Evolutionary conservation across 768 basidiomycete genomes (phyloP), one percentile per base, ranked within the genome.

Genomic region (Pleurotus salmoneostramineus): DNA sequence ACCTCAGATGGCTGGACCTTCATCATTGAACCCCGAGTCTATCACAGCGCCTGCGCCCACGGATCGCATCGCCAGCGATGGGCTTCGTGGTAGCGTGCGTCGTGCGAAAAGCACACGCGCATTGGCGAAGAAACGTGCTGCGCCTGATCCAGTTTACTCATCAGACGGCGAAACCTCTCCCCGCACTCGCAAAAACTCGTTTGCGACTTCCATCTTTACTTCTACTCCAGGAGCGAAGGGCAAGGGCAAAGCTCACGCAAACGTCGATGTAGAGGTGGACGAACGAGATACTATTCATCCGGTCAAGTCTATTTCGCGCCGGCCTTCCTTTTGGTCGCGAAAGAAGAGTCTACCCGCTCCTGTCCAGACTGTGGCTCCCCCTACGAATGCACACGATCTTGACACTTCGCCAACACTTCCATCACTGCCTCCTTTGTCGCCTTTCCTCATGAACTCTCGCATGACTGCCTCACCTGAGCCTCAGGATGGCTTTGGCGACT

Each of bases 311-410:
- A 61, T 87, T 34, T 70, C 78, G 8, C 81, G 86, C 51, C 83
- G 83, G 66, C 64, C 83, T 7, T 90, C 89, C 5, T 89, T 89
- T 64, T 90, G 88, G 87, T 74, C 72, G 47, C 79, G 82, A 58
- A 84, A 76, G 70, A 77, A 81, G 58, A 60, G 14, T 32, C 10
- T 32, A 5, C 48, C 21, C 17, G 15, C 37, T 27, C 21, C 27
- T 12, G 56, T 31, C 31, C 42, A 52, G 12, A 48, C 54, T 14
- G 31, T 35, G 31, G 42, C 56, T 52, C 3, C 46, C 15, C 21
- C 21, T 27, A 27, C 21, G 21, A 27, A 27, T 27, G 21, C 21
- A 27, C 21, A 27, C 21, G 21, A 27, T 27, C 21, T 27, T 27
- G 21, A 27, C 21, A 27, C 21, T 27, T 48, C 57, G 5, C 56